phyloP scores from a whole-genome alignment of 2,329 filamentous ascomycete species.

The Aplosporella prunicola region DNA sequence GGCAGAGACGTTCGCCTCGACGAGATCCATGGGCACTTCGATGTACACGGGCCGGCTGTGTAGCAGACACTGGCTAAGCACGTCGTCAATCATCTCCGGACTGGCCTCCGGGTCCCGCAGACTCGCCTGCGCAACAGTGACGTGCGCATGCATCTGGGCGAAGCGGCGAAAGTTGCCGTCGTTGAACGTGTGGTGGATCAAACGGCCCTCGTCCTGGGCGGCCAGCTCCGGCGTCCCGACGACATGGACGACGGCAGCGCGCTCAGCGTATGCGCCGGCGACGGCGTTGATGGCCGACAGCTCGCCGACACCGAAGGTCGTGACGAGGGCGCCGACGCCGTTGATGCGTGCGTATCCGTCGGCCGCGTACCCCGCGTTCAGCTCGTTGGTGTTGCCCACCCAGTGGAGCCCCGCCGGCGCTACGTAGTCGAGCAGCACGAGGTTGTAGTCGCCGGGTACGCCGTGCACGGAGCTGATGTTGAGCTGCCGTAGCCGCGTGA shows the following conservation, averaged over 20 bases:
- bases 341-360: constrained; percentile 51
- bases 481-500: constrained; percentile 33
- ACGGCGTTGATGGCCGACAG: constrained; percentile 63
- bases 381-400: constrained; percentile 47
- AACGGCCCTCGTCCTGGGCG: constrained; percentile 34
- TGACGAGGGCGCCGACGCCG: constrained; percentile 55
- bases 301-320: constrained; percentile 64
- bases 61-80: constrained; percentile 41
- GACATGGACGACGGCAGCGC: constrained; percentile 56
- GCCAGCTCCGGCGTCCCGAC: constrained; percentile 43
- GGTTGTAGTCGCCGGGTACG: constrained; percentile 33
- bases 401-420: constrained; percentile 28
- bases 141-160: constrained; percentile 39
- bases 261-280: constrained; percentile 65
- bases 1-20: constrained; percentile 27
- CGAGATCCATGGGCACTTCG: constrained; percentile 47
- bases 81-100: constrained; percentile 43
- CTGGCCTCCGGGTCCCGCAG: constrained; percentile 37
- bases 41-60: constrained; percentile 49
- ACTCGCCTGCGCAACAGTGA: constrained; percentile 43
- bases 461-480: constrained; percentile 39
- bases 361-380: constrained; percentile 49
- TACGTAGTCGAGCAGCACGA: constrained; percentile 26
- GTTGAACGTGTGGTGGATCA: constrained; percentile 60
- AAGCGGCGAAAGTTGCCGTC: constrained; percentile 47